These are phyloP conservation scores for Uncinocarpus reesii DNA, from an alignment of 2,329 filamentous ascomycete genomes.

Conservation along the genomic window DNA sequence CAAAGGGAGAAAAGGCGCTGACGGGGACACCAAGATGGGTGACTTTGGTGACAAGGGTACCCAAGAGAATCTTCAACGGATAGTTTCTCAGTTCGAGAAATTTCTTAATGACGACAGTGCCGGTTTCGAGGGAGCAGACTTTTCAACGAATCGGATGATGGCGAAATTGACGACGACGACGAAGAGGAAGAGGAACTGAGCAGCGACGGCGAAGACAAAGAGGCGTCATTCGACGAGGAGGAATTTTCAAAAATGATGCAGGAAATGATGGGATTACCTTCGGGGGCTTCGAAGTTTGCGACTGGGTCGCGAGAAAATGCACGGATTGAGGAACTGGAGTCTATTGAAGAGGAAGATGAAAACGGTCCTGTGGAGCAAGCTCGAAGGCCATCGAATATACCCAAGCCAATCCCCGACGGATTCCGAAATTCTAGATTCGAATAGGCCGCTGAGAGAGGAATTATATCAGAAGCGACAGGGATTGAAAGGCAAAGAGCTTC, in stretches of 20 bases:
- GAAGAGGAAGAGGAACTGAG: constrained; percentile 46
- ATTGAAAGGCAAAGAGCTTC: not conserved
- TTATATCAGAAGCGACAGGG: not conserved
- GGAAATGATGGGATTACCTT: constrained; percentile 70
- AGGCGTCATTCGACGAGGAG: constrained; percentile 70
- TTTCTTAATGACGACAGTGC: constrained; percentile 82
- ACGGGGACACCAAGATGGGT: constrained; percentile 19
- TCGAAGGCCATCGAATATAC: not conserved
- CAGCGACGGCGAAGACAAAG: constrained; percentile 60
- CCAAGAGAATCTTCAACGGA: constrained; percentile 62
- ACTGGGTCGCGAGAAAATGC: constrained; percentile 15
- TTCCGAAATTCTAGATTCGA: constrained; percentile 16
- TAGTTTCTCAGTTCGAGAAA: constrained; percentile 84
- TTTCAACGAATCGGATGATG: constrained; percentile 53
- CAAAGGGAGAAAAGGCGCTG: constrained; percentile 35
- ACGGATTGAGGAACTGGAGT: constrained; percentile 12
- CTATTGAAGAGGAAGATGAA: constrained; percentile 40
- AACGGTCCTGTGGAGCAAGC: constrained; percentile 36
- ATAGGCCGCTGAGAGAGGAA: constrained; percentile 5
- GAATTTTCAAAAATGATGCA: constrained; percentile 82
- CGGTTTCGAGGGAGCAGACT: constrained; percentile 68
- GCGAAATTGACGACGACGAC: constrained; percentile 41
- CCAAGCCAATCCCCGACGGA: constrained; percentile 34
- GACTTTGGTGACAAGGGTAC: constrained; percentile 39
- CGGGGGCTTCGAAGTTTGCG: constrained; percentile 23